phyloP scores from a whole-genome alignment of 2,329 filamentous ascomycete species.

The Verticillium isaacii region DNA sequence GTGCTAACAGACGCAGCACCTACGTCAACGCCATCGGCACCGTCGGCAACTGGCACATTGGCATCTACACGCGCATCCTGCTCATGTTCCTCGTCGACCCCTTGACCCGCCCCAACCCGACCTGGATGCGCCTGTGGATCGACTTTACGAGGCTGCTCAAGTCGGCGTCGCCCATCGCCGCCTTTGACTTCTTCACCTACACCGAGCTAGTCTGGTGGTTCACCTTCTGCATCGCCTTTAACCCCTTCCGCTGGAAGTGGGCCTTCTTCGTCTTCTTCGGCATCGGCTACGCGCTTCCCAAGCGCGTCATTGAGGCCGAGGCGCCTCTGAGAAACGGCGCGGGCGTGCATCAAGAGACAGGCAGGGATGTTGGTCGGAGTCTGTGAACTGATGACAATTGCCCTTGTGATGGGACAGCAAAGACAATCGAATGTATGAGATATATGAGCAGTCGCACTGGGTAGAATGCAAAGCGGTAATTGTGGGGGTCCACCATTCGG shows the following conservation, averaged over 20 bases:
- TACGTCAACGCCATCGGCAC: constrained; percentile 77
- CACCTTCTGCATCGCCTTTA: constrained; percentile 69
- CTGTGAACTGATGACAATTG: constrained; percentile 16
- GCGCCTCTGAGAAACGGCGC: constrained; percentile 52
- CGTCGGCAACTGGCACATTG: constrained; percentile 84
- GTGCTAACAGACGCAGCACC: constrained; percentile 44
- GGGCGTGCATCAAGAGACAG: constrained; percentile 26
- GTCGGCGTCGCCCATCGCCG: constrained; percentile 61
- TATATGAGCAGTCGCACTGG: no score
- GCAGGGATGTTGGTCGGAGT: constrained; percentile 24
- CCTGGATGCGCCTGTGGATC: constrained; percentile 82
- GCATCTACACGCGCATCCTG: constrained; percentile 80
- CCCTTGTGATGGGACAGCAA: neutral
- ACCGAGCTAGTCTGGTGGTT: constrained; percentile 85
- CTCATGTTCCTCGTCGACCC: constrained; percentile 84
- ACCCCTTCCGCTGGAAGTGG: constrained; percentile 91
- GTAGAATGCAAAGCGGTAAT: no score
- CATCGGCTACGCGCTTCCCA: constrained; percentile 61
- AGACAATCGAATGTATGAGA: neutral
- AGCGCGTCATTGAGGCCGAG: constrained; percentile 62
- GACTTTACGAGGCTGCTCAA: constrained; percentile 76
- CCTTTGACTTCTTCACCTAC: constrained; percentile 89
- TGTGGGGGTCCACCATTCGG: no score
- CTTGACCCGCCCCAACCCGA: constrained; percentile 63
- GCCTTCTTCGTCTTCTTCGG: constrained; percentile 78